Percentiles rank a stretch among this genome's conserved stretches.
Conservation (phyloP, 2,329 filamentous ascomycete genomes). For the Scedosporium boydii region DNA sequence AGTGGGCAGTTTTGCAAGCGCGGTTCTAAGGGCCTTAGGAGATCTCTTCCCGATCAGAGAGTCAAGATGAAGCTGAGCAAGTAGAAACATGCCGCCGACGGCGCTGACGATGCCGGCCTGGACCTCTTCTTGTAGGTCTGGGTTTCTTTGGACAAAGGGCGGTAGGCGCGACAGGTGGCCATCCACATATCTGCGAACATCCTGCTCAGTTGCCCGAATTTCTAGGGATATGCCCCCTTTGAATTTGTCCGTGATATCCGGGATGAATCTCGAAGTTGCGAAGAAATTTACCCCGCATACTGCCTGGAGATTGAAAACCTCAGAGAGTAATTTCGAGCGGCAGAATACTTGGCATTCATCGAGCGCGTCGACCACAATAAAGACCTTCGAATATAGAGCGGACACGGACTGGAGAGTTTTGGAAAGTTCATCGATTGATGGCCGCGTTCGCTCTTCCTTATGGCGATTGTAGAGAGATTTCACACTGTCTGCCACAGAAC, state of each 20-base stretch:
- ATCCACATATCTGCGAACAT: constrained; percentile 9
- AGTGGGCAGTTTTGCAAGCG: constrained; percentile 20
- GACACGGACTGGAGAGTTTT: background rate
- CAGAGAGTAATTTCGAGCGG: background rate
- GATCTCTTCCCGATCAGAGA: constrained; percentile 14
- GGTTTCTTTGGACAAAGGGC: background rate
- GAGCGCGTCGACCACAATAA: constrained; percentile 4
- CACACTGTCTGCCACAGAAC: background rate
- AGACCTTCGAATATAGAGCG: accelerated
- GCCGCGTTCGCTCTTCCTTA: background rate
- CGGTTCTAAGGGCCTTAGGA: constrained; percentile 19
- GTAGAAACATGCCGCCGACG: constrained; percentile 7
- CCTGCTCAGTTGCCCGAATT: constrained; percentile 8
- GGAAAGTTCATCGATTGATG: constrained; percentile 5
- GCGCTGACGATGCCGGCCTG: constrained; percentile 2
- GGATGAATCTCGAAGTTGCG: constrained; percentile 3
- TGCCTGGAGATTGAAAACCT: background rate
- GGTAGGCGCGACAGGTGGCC: constrained; percentile 4
- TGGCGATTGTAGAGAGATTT: constrained; percentile 6
- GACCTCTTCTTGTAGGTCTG: constrained; percentile 9
- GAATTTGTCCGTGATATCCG: constrained; percentile 8
- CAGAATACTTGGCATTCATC: constrained; percentile 12
- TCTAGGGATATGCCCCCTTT: background rate
- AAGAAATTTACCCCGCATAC: background rate
- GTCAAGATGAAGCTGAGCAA: constrained; percentile 12